Base-by-base conservation (phyloP, 495 filamentous ascomycete genomes). In the Penicillium alfredii region DNA sequence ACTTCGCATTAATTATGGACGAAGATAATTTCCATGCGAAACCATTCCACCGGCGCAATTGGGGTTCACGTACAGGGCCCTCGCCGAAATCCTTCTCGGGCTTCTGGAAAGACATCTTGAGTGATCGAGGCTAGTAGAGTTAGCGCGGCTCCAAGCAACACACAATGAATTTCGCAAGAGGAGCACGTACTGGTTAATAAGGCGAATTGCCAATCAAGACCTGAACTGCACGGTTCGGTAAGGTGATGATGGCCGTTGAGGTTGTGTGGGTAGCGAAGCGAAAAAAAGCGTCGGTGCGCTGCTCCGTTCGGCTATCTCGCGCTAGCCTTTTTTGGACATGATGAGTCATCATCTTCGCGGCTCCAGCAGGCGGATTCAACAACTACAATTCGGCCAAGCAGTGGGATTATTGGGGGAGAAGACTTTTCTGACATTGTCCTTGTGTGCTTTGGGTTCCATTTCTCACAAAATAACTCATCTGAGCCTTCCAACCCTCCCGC, bases 51-150 rank as follows among this genome's bases (percentile, higher is more conserved):
- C n/a, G n/a, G n/a, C n/a, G n/a, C n/a, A n/a, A n/a, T 35, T 7
- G 22, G 25, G 35, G 23, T 28, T n/a, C 34, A 72, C 74, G 44
- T 72, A 82, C 78, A 51, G 84, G 85, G 60, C 79, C 81, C 58
- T 88, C 84, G 71, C 80, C 88, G 66, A 84, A 86, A 60, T 92
- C 86, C 79, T 96, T 94, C 72, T 94, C 88, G 57, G 77, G 72
- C 74, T 96, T 95, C 68, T 93, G 79, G 82, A 86, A 94, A 67
- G 88, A 92, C 88, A 93, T 93, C 44, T 74, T 86, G 76, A 57
- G 45, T 48, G 23, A 25, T 25, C 11, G 23, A 25, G 23, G n/a
- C n/a, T n/a, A n/a, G n/a, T n/a, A n/a, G n/a, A n/a, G n/a, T n/a
- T n/a, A n/a, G n/a, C n/a, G n/a, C n/a, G n/a, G n/a, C n/a, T n/a